Evolutionary conservation across 1,284 basidiomycete genomes (phyloP), one percentile per base, ranked within the genome.

Genomic region (Malassezia cuniculi): DNA sequence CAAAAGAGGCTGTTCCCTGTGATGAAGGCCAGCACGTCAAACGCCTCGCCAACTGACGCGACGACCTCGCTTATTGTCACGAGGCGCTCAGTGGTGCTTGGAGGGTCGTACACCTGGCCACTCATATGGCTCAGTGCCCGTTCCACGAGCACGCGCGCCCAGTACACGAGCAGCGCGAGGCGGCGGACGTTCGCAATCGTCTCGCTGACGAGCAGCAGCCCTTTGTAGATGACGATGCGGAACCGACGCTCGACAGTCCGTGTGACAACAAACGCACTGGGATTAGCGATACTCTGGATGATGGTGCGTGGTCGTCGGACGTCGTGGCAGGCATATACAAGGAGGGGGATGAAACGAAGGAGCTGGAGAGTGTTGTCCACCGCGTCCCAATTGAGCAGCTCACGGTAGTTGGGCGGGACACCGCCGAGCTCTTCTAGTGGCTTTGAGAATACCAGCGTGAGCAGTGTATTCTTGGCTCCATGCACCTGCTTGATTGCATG

Each of bases 1-100:
- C 56, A 58, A 18, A 58, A 55, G 31, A 58, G 48, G 5, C 56
- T 54, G 0, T 47, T 43, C 6, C 56, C 56, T 1, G 45, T 41
- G 1, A 55, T 25, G 7, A 55, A 52, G 6, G 56, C 54, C 1
- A 46, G 38, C 9, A 53, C 50, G 37, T 58, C 56, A 41, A 47
- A 58, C 6, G 47, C 50, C 29, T 58, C 56, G 24, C 50, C 56
- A 9, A 50, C 11, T 11, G 27, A 22, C 20, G 28, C 39, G 9
- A 42, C 14, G 6, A 32, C 14, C 7, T 47, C 45, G 36, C 39
- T 36, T 1, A 30, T 7, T 3, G 20, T 10, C n/a, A 32, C 35
- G 24, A 42, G 16, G 7, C 31, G 30, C 26, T 37, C 42, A 14
- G 22, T 27, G 6, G 11, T n/a, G 7, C 4, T n/a, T 16, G n/a